A percentile compares a stretch with the other conserved stretches of the same genome.
Conservation (phyloP, 1,139 yeast genomes). For the Kurtzmaniella quercitrusa region DNA sequence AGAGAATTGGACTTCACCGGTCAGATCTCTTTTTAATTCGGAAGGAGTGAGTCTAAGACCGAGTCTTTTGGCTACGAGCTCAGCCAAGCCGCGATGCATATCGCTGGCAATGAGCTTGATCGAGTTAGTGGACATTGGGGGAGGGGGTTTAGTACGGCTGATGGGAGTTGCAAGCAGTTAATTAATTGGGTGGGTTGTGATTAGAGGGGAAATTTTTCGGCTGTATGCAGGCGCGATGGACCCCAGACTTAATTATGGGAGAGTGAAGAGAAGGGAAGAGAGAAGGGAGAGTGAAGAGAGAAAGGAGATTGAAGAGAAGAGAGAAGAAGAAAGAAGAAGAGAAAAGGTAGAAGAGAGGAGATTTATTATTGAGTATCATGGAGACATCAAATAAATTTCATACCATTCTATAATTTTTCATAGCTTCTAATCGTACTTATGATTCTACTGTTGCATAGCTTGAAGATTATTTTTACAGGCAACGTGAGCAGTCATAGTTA, state of each 20-base stretch:
- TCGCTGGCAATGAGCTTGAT: slow-evolving; percentile 87
- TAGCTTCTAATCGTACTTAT: no score
- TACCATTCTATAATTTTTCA: no score
- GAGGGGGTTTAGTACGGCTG: neutral
- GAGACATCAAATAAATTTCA: no score
- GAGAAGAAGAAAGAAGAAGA: no score
- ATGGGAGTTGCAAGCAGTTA: neutral
- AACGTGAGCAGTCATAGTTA: no score
- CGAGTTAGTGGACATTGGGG: slow-evolving; percentile 68
- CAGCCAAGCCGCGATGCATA: slow-evolving; percentile 86
- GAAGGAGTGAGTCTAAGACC: slow-evolving; percentile 61
- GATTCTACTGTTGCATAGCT: no score
- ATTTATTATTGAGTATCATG: no score
- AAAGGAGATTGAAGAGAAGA: no score
- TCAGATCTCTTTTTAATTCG: slow-evolving; percentile 65
- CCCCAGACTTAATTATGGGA: neutral
- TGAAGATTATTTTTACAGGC: no score
- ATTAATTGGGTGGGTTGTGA: neutral
- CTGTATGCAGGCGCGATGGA: slow-evolving; percentile 7
- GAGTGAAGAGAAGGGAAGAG: neutral
- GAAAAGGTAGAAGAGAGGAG: no score
- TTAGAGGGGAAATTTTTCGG: slow-evolving; percentile 2
- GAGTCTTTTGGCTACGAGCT: slow-evolving; percentile 62
- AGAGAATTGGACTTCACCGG: slow-evolving; percentile 67
- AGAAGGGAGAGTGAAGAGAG: neutral